These are phyloP conservation scores for Saccharomyces hybrid DNA, from an alignment of 1,139 yeast species.

Conservation along the genomic window DNA sequence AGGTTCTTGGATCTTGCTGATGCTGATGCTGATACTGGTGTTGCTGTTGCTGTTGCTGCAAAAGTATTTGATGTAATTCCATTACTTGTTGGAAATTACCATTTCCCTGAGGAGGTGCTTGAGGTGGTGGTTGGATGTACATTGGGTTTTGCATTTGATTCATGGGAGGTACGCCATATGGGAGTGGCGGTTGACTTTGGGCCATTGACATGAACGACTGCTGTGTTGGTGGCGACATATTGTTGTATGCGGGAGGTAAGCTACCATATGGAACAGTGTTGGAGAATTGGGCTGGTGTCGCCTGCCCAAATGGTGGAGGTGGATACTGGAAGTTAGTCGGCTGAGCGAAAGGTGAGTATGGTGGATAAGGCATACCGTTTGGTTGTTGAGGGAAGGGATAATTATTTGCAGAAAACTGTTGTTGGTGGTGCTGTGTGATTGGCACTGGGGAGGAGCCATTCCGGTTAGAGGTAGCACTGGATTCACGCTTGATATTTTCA, in stretches of 20 bases:
- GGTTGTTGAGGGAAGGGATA: slow-evolving; percentile 5
- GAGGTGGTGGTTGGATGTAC: slow-evolving; percentile 9
- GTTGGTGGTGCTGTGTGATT: slow-evolving; percentile 3
- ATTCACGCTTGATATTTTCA: slow-evolving; percentile 5
- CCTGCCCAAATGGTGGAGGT: background rate
- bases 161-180: background rate
- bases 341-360: background rate
- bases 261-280: background rate
- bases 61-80: slow-evolving; percentile 31
- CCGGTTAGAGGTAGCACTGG: background rate
- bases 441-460: background rate
- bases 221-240: background rate
- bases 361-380: slow-evolving; percentile 1
- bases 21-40: slow-evolving; percentile 11
- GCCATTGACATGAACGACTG: slow-evolving; percentile 2
- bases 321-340: background rate
- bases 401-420: slow-evolving; percentile 2
- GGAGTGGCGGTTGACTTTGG: background rate
- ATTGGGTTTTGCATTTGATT: slow-evolving; percentile 8
- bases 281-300: background rate
- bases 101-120: background rate
- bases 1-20: slow-evolving; percentile 7
- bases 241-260: background rate
- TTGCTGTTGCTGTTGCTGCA: slow-evolving; percentile 29
- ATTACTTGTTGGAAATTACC: slow-evolving; percentile 20